Evolutionary conservation across 805 yeast genomes (phyloP), one percentile per base, ranked within the genome.

Genomic region (Teunomyces lycoperdinae): DNA sequence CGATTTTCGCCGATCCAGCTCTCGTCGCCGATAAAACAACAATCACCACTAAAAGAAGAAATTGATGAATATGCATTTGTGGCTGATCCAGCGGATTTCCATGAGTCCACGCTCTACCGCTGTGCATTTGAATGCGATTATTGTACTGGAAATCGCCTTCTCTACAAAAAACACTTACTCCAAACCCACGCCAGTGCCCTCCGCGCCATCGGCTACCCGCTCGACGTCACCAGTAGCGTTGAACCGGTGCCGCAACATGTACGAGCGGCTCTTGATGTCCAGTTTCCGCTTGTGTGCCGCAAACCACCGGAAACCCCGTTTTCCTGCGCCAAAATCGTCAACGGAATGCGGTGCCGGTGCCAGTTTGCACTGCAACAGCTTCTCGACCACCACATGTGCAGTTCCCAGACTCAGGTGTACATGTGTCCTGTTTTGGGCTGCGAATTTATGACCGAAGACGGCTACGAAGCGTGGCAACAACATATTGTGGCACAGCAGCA

Each of bases 361-460:
- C 30, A n/a, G 16, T 30, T 11, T 17, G 24, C 28, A 9, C 11
- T 16, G 9, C 43, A 10, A 9, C 33, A 14, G 3, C 43, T 14
- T 11, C 24, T 40, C 2, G 14, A 5, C 14, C 6, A n/a, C 41
- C 41, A 38, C 7, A 11, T 30, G 3, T 71, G 76, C 47, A 65
- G 74, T 2, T 8, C 46, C 5, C 60, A 58, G 48, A 57, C 53
- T 24, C 74, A 69, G 48, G 70, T 68, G 2, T 57, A 66, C 41
- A 47, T 61, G 4, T 71, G 77, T 50, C 74, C 77, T 2, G 48
- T 71, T 14, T 51, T 71, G 29, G 77, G 77, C 8, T 71, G 77
- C 52, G 72, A 66, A 1, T 71, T 54, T 49, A 61, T 66, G 60
- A 68, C 74, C 0, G 73, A 68, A 28, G 52, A 46, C 5, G 66